phyloP scores from a whole-genome alignment of 345 rosid genomes.

The Populus simonii region DNA sequence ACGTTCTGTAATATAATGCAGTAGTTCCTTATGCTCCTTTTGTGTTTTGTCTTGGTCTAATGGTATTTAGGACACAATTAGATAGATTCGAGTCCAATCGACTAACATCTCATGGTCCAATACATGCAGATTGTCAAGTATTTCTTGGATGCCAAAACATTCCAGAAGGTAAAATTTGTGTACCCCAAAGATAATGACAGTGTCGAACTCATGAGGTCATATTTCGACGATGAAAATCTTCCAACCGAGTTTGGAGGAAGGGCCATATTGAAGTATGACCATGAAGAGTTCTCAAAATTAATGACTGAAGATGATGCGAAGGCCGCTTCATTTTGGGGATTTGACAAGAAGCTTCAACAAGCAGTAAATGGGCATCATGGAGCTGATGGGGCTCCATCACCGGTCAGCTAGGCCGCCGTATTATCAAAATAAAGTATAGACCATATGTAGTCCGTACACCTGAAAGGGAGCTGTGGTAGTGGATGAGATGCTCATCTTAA shows the following conservation, averaged over 20 bases:
- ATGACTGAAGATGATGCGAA: slow-evolving; percentile 76
- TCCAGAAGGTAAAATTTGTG: slow-evolving; percentile 85
- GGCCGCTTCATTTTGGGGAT: slow-evolving; percentile 60
- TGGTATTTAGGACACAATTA: no score
- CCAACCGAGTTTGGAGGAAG: slow-evolving; percentile 85
- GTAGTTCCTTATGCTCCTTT: no score
- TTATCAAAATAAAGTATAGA: slow-evolving; percentile 1
- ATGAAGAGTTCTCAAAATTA: slow-evolving; percentile 74
- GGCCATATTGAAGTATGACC: slow-evolving; percentile 65
- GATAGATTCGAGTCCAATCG: no score
- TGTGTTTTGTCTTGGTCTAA: no score
- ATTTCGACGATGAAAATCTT: slow-evolving; percentile 76
- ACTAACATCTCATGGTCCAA: not conserved
- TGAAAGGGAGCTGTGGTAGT: not conserved
- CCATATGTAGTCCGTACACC: not conserved
- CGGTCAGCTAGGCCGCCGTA: slow-evolving; percentile 33
- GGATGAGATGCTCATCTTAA: not conserved
- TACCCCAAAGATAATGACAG: slow-evolving; percentile 84
- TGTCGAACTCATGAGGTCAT: slow-evolving; percentile 67
- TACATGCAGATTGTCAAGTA: slow-evolving; percentile 72
- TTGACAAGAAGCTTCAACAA: slow-evolving; percentile 36
- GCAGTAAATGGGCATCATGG: slow-evolving; percentile 37
- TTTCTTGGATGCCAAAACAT: slow-evolving; percentile 81
- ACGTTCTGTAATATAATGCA: no score
- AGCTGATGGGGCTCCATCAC: slow-evolving; percentile 55